These are phyloP conservation scores for Phytophthora pini DNA, from an alignment of 352 stramenopile species.

Conservation along the genomic window DNA sequence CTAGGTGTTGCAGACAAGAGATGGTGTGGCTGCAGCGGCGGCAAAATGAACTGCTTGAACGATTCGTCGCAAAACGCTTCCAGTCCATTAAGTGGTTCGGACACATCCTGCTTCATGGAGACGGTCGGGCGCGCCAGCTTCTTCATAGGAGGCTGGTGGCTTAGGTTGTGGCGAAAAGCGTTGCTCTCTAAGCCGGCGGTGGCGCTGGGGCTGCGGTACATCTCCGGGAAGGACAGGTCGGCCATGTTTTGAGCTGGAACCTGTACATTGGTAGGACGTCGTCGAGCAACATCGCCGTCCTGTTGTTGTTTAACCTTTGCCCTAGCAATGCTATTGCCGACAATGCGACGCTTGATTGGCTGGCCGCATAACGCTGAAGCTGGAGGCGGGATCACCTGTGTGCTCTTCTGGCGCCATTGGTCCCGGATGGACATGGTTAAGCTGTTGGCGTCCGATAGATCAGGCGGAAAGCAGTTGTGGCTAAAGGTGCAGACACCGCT, in stretches of 20 bases:
- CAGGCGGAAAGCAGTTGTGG: constrained; percentile 82
- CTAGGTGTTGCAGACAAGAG: constrained; percentile 42
- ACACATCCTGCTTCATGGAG: constrained; percentile 26
- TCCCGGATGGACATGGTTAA: constrained; percentile 63
- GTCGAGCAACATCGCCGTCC: constrained; percentile 2
- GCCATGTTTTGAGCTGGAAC: constrained; percentile 19
- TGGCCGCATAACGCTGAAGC: constrained; percentile 5
- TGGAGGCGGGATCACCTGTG: constrained; percentile 34
- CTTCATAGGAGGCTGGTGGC: constrained; percentile 62
- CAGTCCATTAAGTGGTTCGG: constrained; percentile 39
- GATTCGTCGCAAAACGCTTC: constrained; percentile 63
- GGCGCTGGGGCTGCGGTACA: constrained; percentile 40
- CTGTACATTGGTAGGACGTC: constrained; percentile 25
- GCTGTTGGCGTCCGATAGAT: constrained; percentile 44
- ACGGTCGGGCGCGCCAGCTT: constrained; percentile 50
- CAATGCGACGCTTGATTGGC: constrained; percentile 34
- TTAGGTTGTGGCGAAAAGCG: constrained; percentile 31
- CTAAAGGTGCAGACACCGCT: constrained; percentile 85
- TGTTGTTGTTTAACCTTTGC: constrained; percentile 35
- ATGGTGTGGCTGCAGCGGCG: constrained; percentile 52
- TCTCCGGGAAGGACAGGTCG: constrained; percentile 24
- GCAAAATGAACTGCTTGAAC: constrained; percentile 56
- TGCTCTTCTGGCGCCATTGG: constrained; percentile 76
- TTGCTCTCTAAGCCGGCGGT: constrained; percentile 34
- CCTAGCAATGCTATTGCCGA: constrained; percentile 60